phyloP scores from a whole-genome alignment of 768 basidiomycete species.

The Lentinula edodes region DNA sequence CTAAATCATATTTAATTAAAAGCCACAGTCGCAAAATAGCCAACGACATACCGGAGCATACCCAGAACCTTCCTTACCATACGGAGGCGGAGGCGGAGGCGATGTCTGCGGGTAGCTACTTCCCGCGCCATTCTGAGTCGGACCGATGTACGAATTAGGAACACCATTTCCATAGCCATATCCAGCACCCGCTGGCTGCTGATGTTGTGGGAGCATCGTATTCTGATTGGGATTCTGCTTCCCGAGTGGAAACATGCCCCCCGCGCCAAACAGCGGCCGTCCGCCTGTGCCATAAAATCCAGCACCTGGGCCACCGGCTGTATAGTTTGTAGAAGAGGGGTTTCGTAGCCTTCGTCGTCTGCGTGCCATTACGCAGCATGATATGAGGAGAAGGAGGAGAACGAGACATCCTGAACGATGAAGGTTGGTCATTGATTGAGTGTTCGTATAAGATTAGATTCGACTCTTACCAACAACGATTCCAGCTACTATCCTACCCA shows the following conservation, averaged over 20 bases:
- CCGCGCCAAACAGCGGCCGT: background rate
- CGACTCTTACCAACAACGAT: slow-evolving; percentile 5
- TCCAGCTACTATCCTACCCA: slow-evolving; percentile 1
- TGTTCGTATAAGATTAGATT: too few relatives aligned
- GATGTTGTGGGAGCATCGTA: background rate
- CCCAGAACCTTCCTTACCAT: background rate
- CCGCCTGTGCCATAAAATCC: background rate
- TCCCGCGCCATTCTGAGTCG: background rate
- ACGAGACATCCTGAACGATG: background rate
- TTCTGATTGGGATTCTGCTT: background rate
- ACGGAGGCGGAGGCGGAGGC: background rate
- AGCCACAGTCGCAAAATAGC: background rate
- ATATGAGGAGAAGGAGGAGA: slow-evolving; percentile 1
- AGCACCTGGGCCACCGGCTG: background rate
- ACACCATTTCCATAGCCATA: background rate
- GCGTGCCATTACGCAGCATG: background rate
- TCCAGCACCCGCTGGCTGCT: background rate
- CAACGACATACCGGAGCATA: background rate
- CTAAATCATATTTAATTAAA: background rate
- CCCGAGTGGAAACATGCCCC: background rate
- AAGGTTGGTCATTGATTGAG: background rate
- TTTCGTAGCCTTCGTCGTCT: background rate
- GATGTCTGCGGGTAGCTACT: background rate
- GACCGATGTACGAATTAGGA: background rate
- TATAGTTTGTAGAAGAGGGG: background rate